Conservation (phyloP, 2,329 filamentous ascomycete species). For the Pseudogymnoascus sp. region DNA sequence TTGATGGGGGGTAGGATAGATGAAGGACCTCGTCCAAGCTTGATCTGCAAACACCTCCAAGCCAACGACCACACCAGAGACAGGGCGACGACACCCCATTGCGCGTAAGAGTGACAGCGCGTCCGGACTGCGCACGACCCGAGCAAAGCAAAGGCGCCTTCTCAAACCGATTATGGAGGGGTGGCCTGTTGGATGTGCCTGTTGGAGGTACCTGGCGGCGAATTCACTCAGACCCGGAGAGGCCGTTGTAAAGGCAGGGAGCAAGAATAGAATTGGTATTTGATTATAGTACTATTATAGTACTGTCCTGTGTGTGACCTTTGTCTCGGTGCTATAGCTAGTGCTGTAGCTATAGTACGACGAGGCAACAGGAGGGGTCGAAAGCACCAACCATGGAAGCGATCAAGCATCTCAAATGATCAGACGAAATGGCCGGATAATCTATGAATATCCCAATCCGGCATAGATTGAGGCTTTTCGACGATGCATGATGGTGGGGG, state of each 20-base stretch:
- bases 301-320: background rate
- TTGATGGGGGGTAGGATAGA: background rate
- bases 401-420: constrained; percentile 1
- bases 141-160: background rate
- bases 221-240: background rate
- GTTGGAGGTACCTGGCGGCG: background rate
- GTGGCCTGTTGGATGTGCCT: background rate
- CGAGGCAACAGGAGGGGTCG: background rate
- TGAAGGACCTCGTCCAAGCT: constrained; percentile 2
- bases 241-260: background rate
- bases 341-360: background rate
- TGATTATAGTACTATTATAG: constrained; percentile 1
- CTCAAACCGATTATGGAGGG: background rate
- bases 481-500: background rate
- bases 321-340: background rate
- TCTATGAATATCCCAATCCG: background rate
- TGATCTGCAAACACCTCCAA: constrained; percentile 7
- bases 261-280: background rate
- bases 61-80: background rate
- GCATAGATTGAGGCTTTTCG: background rate
- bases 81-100: background rate
- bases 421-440: background rate
- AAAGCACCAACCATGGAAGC: constrained; percentile 2
- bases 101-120: background rate
- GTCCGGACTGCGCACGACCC: background rate